Base-by-base conservation (phyloP, 139 green algal species). In the Astrephomene gubernaculifera region DNA sequence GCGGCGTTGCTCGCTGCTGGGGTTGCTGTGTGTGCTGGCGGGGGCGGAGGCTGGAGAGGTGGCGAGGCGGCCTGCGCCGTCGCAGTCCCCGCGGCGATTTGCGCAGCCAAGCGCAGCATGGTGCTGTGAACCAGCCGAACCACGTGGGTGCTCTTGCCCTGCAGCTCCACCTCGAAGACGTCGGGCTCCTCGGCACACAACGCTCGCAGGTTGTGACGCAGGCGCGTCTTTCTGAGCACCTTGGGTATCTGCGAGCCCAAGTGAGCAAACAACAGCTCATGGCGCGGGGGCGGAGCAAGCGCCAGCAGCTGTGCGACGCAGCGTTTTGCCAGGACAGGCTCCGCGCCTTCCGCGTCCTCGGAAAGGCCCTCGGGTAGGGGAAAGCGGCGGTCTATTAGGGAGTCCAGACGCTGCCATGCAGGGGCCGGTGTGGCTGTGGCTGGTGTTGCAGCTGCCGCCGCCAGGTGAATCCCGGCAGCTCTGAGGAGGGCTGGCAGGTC, bases 131-230 rank as follows among this genome's bases (percentile, higher is more conserved):
- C 38, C 41, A 75, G 14, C 1, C 68, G 68, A 24, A 75, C 68
- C 22, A 52, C 8, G 68, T 75, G 9, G 6, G 9, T 6, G 22
- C 57, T n/a, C 57, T 27, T 33, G 57, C 19, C 57, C 57, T 65
- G 57, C 14, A 24, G 70, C 0, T 53, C 35, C 57, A 89, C 79
- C 27, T 81, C 53, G 17, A 90, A 83, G 52, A 75, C 70, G 35
- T 80, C 64, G 24, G 63, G 71, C 25, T 74, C 52, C 44, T 80
- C 44, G 14, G 1, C 45, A 31, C 71, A 80, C 45, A 80, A 2
- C 29, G 1, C 4, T 31, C 45, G 38, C 53, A 63, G 22, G 9
- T 14, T 65, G 33, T 17, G 12, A 12, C 6, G 31, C 8, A 10
- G 31, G 21, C 45, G 71, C 31, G 5, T 14, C 6, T 8, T 22